Evolutionary conservation across 2,329 filamentous ascomycete genomes (phyloP).

Genomic region (Coniochaeta pulveracea): DNA sequence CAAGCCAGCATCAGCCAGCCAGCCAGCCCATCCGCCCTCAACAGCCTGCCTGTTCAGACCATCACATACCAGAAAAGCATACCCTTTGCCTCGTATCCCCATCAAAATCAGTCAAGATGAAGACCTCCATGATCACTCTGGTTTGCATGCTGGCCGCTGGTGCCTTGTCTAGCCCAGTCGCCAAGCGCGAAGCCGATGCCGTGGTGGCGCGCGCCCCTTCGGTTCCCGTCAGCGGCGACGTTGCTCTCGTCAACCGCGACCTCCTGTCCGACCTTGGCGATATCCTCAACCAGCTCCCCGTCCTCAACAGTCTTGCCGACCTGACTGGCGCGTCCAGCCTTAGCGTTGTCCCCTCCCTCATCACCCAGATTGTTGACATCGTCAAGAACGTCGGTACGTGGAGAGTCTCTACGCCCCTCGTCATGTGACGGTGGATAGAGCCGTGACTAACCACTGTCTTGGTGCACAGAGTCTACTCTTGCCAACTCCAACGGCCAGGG

Average conservation of each 20-base stretch:
- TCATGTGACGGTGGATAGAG: too few relatives aligned
- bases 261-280: not conserved
- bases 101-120: conserved; percentile 1
- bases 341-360: not conserved
- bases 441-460: not conserved
- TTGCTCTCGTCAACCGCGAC: not conserved
- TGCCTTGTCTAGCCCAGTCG: not conserved
- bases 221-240: not conserved
- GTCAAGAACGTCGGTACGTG: not conserved
- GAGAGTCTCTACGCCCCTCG: not conserved
- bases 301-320: not conserved
- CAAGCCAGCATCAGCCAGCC: too few relatives aligned
- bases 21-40: too few relatives aligned
- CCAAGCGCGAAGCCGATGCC: not conserved
- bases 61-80: too few relatives aligned
- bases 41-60: too few relatives aligned
- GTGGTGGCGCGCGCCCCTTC: too few relatives aligned
- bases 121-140: conserved; percentile 2
- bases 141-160: not conserved
- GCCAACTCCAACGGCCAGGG: not conserved
- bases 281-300: not conserved
- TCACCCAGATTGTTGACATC: not conserved
- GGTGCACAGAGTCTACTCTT: not conserved
- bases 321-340: not conserved
- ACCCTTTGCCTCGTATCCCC: not conserved